Base-by-base conservation (phyloP, 768 basidiomycete species). In the Mycena epipterygia region DNA sequence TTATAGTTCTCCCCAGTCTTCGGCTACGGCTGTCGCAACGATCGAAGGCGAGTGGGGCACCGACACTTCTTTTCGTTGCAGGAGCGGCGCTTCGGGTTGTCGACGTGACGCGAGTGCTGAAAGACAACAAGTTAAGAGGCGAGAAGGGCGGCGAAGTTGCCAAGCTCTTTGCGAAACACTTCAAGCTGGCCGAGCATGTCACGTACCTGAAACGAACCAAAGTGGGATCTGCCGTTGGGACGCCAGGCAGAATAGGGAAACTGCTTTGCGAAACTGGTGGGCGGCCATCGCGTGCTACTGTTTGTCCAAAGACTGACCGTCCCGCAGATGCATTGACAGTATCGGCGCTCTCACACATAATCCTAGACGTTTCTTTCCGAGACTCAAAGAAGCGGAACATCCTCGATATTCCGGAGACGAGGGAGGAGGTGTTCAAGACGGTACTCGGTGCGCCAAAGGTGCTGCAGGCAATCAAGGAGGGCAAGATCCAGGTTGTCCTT, bases 81-180 rank as follows among this genome's bases (percentile, higher is more conserved):
- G 90, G 91, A 30, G 95, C 96, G n/a, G 97, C 97, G 5, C 85
- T 98, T 39, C 89, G 97, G 58, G 96, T 96, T n/a, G 92, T 91
- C 58, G 95, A 98, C 80, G 89, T 96, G 23, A 93, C 94, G 41
- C 85, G 95, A 67, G 83, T 89, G 60, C 84, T 96, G 63, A 91
- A 88, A 79, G 87, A 91, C 80, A 90, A 88, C 80, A 88, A 82
- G 71, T 84, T 95, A 59, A 84, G 90, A 64, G 92, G 93, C 39
- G 91, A 94, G 27, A 96, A 95, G 77, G 91, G 94, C 64, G 95
- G 94, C 14, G 95, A 97, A 73, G 92, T 98, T 35, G 96, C 94
- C 25, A 98, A 98, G 80, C 88, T 99, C 30, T 99, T 99, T 76
- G 95, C 97, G 33, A 96, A 93, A 80, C 97, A 99, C 78, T 91